These are phyloP conservation scores for Pseudopithomyces chartarum DNA, from an alignment of 2,329 filamentous ascomycete genomes.

Conservation along the genomic window DNA sequence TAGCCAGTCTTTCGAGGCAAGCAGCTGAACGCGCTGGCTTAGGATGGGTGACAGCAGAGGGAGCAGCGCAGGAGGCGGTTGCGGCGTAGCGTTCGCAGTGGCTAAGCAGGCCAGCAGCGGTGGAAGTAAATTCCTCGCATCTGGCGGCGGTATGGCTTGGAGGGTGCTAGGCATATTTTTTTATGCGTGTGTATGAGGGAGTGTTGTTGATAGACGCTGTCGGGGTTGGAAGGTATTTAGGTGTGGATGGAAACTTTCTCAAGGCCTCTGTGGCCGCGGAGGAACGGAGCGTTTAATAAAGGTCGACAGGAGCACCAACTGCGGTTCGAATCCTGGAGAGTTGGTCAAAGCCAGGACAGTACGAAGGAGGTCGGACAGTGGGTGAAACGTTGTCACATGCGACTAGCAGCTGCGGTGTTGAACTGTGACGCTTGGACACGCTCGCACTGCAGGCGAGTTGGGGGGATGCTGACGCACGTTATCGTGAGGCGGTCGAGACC, in stretches of 20 bases:
- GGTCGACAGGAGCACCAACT: background rate
- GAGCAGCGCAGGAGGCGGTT: conserved; percentile 64
- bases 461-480: background rate
- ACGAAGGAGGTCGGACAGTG: background rate
- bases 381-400: conserved; percentile 1
- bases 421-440: conserved; percentile 1
- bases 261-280: background rate
- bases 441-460: background rate
- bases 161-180: conserved; percentile 55
- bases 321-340: background rate
- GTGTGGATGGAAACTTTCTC: background rate
- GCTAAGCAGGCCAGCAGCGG: conserved; percentile 68
- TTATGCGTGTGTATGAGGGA: no score
- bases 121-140: conserved; percentile 62
- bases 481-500: background rate
- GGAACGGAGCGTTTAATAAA: background rate
- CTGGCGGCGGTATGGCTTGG: conserved; percentile 55
- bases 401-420: background rate
- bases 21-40: conserved; percentile 65
- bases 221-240: background rate
- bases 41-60: conserved; percentile 67
- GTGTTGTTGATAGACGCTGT: background rate
- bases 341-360: background rate
- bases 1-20: conserved; percentile 72
- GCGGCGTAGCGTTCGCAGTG: conserved; percentile 62